Evolutionary conservation across 148 eudicot genomes (phyloP).

Genomic region (Rhododendron mucronatum): DNA sequence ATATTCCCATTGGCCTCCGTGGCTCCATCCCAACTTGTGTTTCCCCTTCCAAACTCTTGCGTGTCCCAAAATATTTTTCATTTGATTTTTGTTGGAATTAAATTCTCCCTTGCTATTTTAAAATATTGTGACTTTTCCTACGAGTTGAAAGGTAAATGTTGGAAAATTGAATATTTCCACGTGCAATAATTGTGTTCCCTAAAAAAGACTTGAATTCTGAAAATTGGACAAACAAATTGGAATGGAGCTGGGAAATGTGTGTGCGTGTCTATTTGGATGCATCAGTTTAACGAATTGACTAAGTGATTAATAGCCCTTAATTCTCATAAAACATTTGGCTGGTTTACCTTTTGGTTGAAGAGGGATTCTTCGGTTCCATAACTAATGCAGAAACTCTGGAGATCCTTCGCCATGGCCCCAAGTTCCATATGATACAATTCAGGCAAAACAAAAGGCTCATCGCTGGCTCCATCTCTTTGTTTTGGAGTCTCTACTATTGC

Average conservation of each 20-base stretch:
- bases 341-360: background rate
- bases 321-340: background rate
- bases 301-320: background rate
- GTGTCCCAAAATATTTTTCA: background rate
- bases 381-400: background rate
- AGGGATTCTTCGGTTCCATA: background rate
- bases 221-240: no score
- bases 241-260: no score
- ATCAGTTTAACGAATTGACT: background rate
- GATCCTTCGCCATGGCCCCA: background rate
- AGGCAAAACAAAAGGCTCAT: background rate
- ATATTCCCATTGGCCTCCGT: no score
- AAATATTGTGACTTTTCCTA: no score
- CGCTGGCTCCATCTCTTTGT: background rate
- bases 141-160: background rate
- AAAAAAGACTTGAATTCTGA: no score
- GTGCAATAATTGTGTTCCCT: background rate
- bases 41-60: no score
- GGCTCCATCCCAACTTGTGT: no score
- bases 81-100: background rate
- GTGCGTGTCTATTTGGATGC: background rate
- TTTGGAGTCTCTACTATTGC: background rate
- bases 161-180: background rate
- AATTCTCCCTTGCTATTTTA: background rate
- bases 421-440: fast-evolving